Evolutionary conservation across 768 basidiomycete genomes (phyloP).

Genomic region (Rhizopogon rudus): DNA sequence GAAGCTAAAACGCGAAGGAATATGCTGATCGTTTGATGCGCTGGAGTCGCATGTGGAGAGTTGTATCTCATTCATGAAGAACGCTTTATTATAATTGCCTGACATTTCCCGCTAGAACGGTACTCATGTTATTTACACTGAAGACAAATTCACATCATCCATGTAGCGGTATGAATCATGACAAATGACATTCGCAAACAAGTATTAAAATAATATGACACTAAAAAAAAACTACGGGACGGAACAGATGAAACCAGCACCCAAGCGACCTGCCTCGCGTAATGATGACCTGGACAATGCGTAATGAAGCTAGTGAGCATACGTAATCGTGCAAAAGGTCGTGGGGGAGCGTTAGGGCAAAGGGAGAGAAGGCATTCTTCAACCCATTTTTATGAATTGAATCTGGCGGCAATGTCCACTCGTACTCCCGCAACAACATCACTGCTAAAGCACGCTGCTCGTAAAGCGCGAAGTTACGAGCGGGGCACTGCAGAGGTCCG

Average conservation of each 20-base stretch:
- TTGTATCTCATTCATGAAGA: background rate
- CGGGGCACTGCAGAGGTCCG: conserved; percentile 31
- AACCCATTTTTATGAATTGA: conserved; percentile 21
- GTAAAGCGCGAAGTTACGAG: conserved; percentile 22
- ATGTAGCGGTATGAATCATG: background rate
- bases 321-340: conserved; percentile 5
- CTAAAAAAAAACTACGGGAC: background rate
- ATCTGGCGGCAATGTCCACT: conserved; percentile 27
- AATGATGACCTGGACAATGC: background rate
- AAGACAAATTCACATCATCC: background rate
- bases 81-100: background rate
- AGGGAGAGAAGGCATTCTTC: conserved; percentile 31
- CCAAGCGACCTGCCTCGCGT: background rate
- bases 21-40: background rate
- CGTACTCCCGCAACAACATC: conserved; percentile 30
- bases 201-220: background rate
- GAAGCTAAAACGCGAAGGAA: conserved; percentile 1
- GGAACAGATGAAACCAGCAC: background rate
- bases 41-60: background rate
- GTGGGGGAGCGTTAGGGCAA: conserved; percentile 30
- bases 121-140: background rate
- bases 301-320: background rate
- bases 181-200: background rate
- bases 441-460: conserved; percentile 30
- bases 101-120: background rate